Conservation (phyloP, 2,329 filamentous ascomycete genomes). For the Catunica adiposa region DNA sequence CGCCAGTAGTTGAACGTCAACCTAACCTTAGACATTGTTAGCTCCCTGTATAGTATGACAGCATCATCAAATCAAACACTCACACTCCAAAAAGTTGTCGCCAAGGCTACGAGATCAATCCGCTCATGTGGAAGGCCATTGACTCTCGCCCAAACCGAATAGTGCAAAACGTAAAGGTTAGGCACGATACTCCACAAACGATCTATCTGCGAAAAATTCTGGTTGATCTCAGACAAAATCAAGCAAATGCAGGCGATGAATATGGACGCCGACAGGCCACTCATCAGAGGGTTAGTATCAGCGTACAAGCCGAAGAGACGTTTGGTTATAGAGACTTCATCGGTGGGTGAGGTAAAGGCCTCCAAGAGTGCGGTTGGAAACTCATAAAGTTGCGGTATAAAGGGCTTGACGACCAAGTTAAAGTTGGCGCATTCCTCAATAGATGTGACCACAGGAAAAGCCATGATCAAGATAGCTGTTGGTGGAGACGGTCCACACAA, state of each 20-base stretch:
- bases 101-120: slow-evolving; percentile 54
- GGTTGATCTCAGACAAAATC: slow-evolving; percentile 65
- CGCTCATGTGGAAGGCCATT: slow-evolving; percentile 52
- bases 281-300: slow-evolving; percentile 72
- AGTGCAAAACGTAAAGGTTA: slow-evolving; percentile 72
- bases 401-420: slow-evolving; percentile 58
- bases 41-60: neutral
- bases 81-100: slow-evolving; percentile 67
- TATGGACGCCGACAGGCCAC: slow-evolving; percentile 54
- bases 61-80: slow-evolving; percentile 19
- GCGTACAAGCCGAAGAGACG: slow-evolving; percentile 57
- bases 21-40: slow-evolving; percentile 38
- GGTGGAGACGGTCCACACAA: neutral
- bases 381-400: slow-evolving; percentile 49
- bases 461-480: slow-evolving; percentile 31
- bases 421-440: slow-evolving; percentile 65
- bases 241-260: slow-evolving; percentile 57
- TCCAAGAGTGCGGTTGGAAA: slow-evolving; percentile 50
- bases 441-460: slow-evolving; percentile 53
- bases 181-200: slow-evolving; percentile 83
- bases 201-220: slow-evolving; percentile 95
- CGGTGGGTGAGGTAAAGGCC: slow-evolving; percentile 35
- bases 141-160: slow-evolving; percentile 64
- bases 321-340: slow-evolving; percentile 17
- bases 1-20: slow-evolving; percentile 96